These are phyloP conservation scores for Penicillium samsonianum DNA, from an alignment of 495 filamentous ascomycete species.

Conservation along the genomic window DNA sequence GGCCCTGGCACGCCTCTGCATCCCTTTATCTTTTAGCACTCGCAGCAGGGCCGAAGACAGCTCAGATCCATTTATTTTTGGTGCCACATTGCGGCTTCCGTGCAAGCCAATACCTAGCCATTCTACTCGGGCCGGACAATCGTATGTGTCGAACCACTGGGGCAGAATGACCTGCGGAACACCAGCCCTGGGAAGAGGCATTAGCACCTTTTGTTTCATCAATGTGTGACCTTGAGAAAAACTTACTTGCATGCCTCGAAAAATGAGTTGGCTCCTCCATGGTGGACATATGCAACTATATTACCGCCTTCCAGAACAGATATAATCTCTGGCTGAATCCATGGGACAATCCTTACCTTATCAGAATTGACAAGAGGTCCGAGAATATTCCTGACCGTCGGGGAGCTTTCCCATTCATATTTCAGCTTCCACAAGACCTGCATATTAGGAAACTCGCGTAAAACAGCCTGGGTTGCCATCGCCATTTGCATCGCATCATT, in stretches of 20 bases:
- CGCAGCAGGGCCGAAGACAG: conserved; percentile 34
- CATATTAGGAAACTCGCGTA: conserved; percentile 31
- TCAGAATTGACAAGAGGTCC: conserved; percentile 21
- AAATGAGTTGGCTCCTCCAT: conserved; percentile 56
- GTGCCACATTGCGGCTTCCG: conserved; percentile 40
- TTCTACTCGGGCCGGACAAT: conserved; percentile 49
- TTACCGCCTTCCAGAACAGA: conserved; percentile 47
- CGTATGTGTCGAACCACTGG: conserved; percentile 53
- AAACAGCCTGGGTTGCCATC: conserved; percentile 34
- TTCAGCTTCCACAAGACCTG: conserved; percentile 54
- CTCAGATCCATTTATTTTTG: conserved; percentile 32
- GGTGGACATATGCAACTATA: conserved; percentile 52
- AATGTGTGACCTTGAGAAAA: too few species aligned
- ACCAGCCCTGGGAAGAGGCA: conserved; percentile 37
- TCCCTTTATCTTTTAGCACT: conserved; percentile 29
- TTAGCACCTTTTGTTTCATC: neutral
- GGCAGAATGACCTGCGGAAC: conserved; percentile 54
- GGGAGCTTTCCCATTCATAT: conserved; percentile 28
- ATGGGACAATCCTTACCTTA: conserved; percentile 34
- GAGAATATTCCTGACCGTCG: conserved; percentile 17
- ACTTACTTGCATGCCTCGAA: conserved; percentile 55
- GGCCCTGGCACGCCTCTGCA: conserved; percentile 15
- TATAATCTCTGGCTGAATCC: conserved; percentile 51
- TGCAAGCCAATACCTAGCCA: conserved; percentile 52
- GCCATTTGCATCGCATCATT: conserved; percentile 40